Percentiles rank a stretch among this genome's conserved stretches.
Conservation (phyloP, 1,139 yeast species). For the Maudiozyma humilis region DNA sequence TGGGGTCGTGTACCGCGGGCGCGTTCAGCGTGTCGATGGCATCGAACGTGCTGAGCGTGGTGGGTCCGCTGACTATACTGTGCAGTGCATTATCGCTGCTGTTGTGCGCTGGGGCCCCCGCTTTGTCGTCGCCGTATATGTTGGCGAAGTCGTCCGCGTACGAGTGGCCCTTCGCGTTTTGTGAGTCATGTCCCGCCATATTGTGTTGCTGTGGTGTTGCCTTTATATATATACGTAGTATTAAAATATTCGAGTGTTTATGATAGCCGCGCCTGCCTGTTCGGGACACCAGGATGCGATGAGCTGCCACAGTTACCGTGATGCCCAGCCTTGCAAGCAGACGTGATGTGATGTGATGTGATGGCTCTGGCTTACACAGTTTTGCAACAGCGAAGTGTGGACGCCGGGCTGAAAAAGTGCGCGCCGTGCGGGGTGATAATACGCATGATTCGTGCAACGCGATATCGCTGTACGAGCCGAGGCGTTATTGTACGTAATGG, state of each 20-base stretch:
- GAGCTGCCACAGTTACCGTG: no score
- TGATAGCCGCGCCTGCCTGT: constrained; percentile 1
- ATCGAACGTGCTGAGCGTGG: not conserved
- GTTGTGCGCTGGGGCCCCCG: not conserved
- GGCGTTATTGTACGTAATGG: not conserved
- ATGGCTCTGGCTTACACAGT: not conserved
- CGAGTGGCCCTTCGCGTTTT: constrained; percentile 9
- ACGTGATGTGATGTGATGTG: no score
- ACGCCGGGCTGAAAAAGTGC: not conserved
- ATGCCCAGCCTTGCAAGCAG: not conserved
- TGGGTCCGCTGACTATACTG: no score
- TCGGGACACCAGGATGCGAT: no score
- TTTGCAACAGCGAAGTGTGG: no score
- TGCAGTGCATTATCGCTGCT: not conserved
- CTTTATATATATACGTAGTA: no score
- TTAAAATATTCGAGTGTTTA: no score
- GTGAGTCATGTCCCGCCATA: not conserved
- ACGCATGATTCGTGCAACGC: not conserved
- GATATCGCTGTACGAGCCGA: not conserved
- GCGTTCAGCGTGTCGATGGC: constrained; percentile 5
- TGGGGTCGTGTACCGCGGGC: constrained; percentile 23
- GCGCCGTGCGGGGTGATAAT: not conserved
- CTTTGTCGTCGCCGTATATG: constrained; percentile 8
- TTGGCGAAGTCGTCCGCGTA: constrained; percentile 7
- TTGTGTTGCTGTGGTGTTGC: no score